Base-by-base conservation (phyloP, 169 alveolate species). In the Plasmodium cynomolgi region DNA sequence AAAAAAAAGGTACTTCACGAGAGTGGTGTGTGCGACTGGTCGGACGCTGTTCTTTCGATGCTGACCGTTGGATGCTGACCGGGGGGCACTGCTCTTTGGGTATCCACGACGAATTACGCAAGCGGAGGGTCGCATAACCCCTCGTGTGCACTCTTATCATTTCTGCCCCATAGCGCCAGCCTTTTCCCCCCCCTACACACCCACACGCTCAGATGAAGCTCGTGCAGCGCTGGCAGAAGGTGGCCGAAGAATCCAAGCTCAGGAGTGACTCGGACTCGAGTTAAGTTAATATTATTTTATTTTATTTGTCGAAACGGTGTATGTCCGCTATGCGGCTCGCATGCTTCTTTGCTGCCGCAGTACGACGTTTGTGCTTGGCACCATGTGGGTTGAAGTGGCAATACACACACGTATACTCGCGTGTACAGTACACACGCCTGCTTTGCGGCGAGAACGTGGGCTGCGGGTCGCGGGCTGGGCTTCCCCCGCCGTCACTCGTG, bases 211-310 rank as follows among this genome's bases (percentile, higher is more conserved):
- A 85, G 93, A 33, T 85, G 82, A 85, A 85, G 62, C 37, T 85
- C 37, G 31, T 85, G 79, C 72, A 73, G 58, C 73, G 93, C 9
- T 85, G 93, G 93, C 47, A 85, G 17, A 41, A 54, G 37, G 93
- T 85, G 29, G 93, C 93, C 13, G 75, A 85, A 54, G 85, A 85
- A 73, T 31, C 93, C 26, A 85, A 74, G 41, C 29, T 85, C n/a
- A n/a, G 29, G 44, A 75, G n/a, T 54, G 84, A 75, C 68, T 75
- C 54, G 7, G 93, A 74, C 62, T 33, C 84, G 4, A 85, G 84
- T 41, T 84, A 84, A 84, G 26, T 54, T 13, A 0, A 0, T 13
- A 20, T 44, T 7, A 23, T n/a, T 44, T 81, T 6, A 2, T 44
- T 37, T 6, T 13, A 7, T 8, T 44, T 44, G 56, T 1, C 1